phyloP scores from a whole-genome alignment of 2,329 filamentous ascomycete species.

The Ophiostoma sp. region DNA sequence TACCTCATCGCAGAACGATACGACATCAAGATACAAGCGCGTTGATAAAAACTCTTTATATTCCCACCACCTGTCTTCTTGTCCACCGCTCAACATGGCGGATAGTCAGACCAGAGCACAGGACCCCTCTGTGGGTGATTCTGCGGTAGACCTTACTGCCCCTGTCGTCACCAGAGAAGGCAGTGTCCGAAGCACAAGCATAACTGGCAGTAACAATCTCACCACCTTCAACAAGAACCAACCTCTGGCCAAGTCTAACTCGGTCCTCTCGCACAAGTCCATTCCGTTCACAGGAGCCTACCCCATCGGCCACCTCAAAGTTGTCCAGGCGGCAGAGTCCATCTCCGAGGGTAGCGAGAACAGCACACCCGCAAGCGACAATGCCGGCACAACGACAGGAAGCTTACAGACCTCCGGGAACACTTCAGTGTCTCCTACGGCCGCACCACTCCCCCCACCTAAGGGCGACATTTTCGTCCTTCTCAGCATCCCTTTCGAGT shows the following conservation, averaged over 20 bases:
- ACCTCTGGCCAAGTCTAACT: slow-evolving; percentile 41
- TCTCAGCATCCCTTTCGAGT: slow-evolving; percentile 49
- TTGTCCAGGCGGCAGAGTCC: slow-evolving; percentile 5
- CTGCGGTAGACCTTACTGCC: not conserved
- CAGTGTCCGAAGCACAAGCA: not conserved
- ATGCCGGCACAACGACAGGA: slow-evolving; percentile 18
- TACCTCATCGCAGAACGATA: not conserved
- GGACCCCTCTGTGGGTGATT: not conserved
- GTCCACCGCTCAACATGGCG: not conserved
- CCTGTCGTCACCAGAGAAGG: not conserved
- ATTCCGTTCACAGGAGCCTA: slow-evolving; percentile 43
- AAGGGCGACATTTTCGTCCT: slow-evolving; percentile 55
- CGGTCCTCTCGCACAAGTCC: slow-evolving; percentile 40
- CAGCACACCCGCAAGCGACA: not conserved
- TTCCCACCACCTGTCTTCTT: too few relatives aligned
- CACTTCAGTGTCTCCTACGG: too few relatives aligned
- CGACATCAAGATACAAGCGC: not conserved
- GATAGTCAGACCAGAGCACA: not conserved
- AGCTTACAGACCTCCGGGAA: not conserved
- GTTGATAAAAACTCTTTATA: not conserved
- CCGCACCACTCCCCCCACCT: not conserved
- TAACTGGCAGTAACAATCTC: not conserved
- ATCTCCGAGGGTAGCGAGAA: not conserved
- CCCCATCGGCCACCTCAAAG: slow-evolving; percentile 42
- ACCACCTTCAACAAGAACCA: slow-evolving; percentile 1